Evolutionary conservation across 176 grass and related monocot genomes (phyloP).

Genomic region (Avena eriantha): DNA sequence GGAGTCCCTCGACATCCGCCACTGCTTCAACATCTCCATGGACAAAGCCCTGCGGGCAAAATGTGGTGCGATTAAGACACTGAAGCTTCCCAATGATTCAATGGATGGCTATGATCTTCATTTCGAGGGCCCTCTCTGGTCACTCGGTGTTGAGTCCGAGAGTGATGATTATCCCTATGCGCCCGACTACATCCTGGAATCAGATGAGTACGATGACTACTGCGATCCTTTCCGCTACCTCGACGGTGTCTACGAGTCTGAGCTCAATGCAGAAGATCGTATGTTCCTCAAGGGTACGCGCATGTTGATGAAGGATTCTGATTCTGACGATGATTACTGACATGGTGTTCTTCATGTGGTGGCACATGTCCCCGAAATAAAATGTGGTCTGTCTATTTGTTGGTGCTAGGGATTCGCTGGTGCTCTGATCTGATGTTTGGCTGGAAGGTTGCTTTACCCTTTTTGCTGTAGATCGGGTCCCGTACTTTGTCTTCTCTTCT

Average conservation of each 20-base stretch:
- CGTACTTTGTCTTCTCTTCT: background rate
- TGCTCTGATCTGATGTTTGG: background rate
- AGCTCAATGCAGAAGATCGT: slow-evolving; percentile 7
- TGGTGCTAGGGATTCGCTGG: background rate
- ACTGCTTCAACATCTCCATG: slow-evolving; percentile 12
- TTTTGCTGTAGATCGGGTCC: background rate
- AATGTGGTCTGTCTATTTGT: background rate
- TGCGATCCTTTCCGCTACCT: slow-evolving; percentile 18
- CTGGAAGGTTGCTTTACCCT: background rate
- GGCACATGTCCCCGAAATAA: background rate
- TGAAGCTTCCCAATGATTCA: slow-evolving; percentile 13
- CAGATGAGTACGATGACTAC: slow-evolving; percentile 13
- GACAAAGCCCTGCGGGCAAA: background rate
- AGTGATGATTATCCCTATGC: background rate
- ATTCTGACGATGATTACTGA: background rate
- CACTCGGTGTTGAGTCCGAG: background rate
- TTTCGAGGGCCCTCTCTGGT: background rate
- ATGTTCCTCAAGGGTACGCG: slow-evolving; percentile 22
- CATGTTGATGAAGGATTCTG: slow-evolving; percentile 14
- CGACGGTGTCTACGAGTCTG: background rate
- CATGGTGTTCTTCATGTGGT: background rate
- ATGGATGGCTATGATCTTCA: background rate
- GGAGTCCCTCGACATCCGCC: background rate
- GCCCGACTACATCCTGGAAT: slow-evolving; percentile 8
- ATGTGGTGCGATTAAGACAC: background rate